Percentiles rank a stretch among this genome's conserved stretches.
Conservation (phyloP, 1,139 yeast species). For the Blastobotrys apis region DNA sequence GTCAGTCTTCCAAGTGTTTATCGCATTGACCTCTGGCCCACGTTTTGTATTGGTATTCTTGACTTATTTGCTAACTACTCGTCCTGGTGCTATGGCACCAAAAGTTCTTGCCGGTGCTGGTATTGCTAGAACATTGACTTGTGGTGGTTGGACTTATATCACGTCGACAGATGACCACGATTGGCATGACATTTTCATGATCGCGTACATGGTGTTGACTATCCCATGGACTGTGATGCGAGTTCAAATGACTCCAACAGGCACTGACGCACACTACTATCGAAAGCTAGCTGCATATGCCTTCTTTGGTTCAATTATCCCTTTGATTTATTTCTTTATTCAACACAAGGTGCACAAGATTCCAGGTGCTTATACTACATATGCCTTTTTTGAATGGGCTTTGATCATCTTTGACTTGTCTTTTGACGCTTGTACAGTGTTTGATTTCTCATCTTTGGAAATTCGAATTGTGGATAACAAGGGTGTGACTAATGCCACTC, state of each 20-base stretch:
- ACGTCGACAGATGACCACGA: conserved; percentile 97
- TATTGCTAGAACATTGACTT: conserved; percentile 75
- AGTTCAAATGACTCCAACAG: conserved; percentile 50
- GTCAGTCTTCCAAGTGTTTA: conserved; percentile 81
- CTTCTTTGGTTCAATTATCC: conserved; percentile 70
- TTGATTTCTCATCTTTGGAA: conserved; percentile 61
- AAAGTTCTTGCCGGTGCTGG: conserved; percentile 53
- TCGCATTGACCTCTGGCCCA: conserved; percentile 51
- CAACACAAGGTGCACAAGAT: conserved; percentile 85
- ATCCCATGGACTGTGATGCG: conserved; percentile 83
- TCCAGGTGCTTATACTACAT: conserved; percentile 92
- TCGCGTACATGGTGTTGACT: conserved; percentile 77
- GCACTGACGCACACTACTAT: conserved; percentile 46
- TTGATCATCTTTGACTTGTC: conserved; percentile 75
- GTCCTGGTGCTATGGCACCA: conserved; percentile 43
- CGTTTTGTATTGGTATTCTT: conserved; percentile 69
- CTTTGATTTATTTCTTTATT: conserved; percentile 82
- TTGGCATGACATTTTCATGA: conserved; percentile 94
- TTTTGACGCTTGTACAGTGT: conserved; percentile 74
- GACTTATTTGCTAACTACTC: conserved; percentile 45
- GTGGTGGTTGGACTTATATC: conserved; percentile 98
- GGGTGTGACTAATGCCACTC: conserved; percentile 32
- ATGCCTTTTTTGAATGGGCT: conserved; percentile 94
- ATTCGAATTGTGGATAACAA: conserved; percentile 41
- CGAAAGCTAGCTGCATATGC: conserved; percentile 53